Conservation (phyloP, 176 grass and related monocot genomes). For the Cymbopogon citratus region DNA sequence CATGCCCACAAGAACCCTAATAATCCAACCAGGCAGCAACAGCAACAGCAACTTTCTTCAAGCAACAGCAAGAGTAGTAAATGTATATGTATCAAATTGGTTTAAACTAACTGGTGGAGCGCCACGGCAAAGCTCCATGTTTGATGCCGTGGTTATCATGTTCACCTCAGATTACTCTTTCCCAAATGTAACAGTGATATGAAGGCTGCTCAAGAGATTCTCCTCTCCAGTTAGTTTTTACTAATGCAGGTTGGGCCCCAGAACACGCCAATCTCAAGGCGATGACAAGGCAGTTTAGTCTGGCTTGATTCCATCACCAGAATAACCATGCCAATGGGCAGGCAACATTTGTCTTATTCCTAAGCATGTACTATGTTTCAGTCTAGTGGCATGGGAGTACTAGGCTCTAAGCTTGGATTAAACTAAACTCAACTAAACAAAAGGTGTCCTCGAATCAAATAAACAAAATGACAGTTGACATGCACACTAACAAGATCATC, state of each 20-base stretch:
- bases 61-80: too few relatives aligned
- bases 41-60: too few relatives aligned
- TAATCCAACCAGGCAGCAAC: too few relatives aligned
- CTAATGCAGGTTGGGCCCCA: not conserved
- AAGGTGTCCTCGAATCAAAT: constrained; percentile 16
- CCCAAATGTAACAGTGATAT: not conserved
- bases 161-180: too few relatives aligned
- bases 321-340: constrained; percentile 2
- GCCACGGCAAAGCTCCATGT: too few relatives aligned
- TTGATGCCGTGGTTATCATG: too few relatives aligned
- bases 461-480: constrained; percentile 24
- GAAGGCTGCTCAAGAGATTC: constrained; percentile 10
- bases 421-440: not conserved
- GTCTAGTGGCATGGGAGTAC: not conserved
- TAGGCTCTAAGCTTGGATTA: constrained; percentile 6
- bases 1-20: too few relatives aligned
- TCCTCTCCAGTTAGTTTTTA: not conserved
- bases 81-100: too few relatives aligned
- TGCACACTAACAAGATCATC: constrained; percentile 20
- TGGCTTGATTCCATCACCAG: constrained; percentile 6
- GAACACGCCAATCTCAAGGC: not conserved
- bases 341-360: constrained; percentile 13
- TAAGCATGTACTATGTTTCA: constrained; percentile 22
- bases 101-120: too few relatives aligned
- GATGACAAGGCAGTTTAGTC: not conserved